Evolutionary conservation across 139 green algal genomes (phyloP).

Genomic region (Closterium sp.): DNA sequence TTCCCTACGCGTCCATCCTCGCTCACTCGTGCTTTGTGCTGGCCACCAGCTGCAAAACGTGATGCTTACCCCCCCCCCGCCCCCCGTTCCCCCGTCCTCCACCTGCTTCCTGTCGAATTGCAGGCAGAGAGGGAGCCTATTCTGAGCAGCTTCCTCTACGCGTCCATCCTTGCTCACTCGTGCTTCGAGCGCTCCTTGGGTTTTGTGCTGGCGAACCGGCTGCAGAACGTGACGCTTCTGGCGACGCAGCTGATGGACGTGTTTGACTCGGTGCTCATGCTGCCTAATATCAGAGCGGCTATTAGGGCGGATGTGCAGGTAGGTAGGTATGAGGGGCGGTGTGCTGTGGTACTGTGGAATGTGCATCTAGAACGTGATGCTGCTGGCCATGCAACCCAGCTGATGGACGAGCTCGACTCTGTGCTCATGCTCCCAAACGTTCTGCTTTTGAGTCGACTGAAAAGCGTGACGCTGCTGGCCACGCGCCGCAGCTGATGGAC

Average conservation of each 20-base stretch:
- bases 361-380: slow-evolving; percentile 70
- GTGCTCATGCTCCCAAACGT: slow-evolving; percentile 53
- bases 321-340: neutral
- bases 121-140: slow-evolving; percentile 72
- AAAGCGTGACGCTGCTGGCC: slow-evolving; percentile 70
- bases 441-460: slow-evolving; percentile 90
- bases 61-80: slow-evolving; percentile 60
- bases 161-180: slow-evolving; percentile 86
- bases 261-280: slow-evolving; percentile 69
- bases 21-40: slow-evolving; percentile 71
- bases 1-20: slow-evolving; percentile 72
- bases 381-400: slow-evolving; percentile 68
- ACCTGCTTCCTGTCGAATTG: neutral
- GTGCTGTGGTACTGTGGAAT: slow-evolving; percentile 71
- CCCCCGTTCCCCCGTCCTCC: neutral
- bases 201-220: slow-evolving; percentile 93
- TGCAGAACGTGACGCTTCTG: slow-evolving; percentile 76
- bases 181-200: slow-evolving; percentile 78
- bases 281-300: slow-evolving; percentile 28
- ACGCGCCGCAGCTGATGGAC: neutral
- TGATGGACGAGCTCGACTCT: slow-evolving; percentile 37
- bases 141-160: slow-evolving; percentile 88
- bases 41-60: slow-evolving; percentile 80
- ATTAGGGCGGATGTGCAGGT: slow-evolving; percentile 52
- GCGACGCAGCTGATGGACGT: slow-evolving; percentile 88